Evolutionary conservation across 2,329 filamentous ascomycete genomes (phyloP).

Genomic region (Calonectria fujianensis): DNA sequence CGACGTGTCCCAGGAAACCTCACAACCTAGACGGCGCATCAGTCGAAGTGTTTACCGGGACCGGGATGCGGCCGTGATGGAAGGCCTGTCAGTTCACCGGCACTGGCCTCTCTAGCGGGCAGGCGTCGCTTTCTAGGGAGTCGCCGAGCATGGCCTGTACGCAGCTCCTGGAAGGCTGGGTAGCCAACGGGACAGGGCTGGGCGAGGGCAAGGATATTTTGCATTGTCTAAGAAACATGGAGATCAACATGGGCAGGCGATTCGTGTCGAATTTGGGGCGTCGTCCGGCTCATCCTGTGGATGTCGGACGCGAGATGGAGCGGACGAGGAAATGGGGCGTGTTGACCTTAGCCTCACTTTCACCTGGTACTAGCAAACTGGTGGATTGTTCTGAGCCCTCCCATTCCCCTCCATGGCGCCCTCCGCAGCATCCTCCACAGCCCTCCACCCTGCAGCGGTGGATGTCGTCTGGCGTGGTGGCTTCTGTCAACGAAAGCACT

Average conservation of each 20-base stretch:
- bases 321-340: constrained; percentile 24
- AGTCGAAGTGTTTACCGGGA: constrained; percentile 26
- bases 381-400: constrained; percentile 28
- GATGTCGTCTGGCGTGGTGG: constrained; percentile 36
- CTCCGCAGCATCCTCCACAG: constrained; percentile 28
- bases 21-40: constrained; percentile 31
- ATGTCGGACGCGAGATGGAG: constrained; percentile 27
- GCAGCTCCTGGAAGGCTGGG: constrained; percentile 23
- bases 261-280: constrained; percentile 26
- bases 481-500: constrained; percentile 44
- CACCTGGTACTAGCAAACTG: constrained; percentile 5
- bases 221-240: constrained; percentile 31
- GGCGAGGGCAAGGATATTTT: constrained; percentile 27
- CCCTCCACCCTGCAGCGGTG: constrained; percentile 36
- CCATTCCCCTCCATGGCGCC: constrained; percentile 8
- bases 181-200: constrained; percentile 21
- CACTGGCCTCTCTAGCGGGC: constrained; percentile 28
- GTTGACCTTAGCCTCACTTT: constrained; percentile 27
- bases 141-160: constrained; percentile 6
- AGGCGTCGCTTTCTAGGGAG: constrained; percentile 15
- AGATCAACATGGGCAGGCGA: constrained; percentile 34
- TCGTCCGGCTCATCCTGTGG: constrained; percentile 28
- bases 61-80: constrained; percentile 29
- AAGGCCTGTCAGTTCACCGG: constrained; percentile 40
- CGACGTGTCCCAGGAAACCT: constrained; percentile 28